These are phyloP conservation scores for Toxicodendron radicans DNA, from an alignment of 345 rosid species.

Conservation along the genomic window DNA sequence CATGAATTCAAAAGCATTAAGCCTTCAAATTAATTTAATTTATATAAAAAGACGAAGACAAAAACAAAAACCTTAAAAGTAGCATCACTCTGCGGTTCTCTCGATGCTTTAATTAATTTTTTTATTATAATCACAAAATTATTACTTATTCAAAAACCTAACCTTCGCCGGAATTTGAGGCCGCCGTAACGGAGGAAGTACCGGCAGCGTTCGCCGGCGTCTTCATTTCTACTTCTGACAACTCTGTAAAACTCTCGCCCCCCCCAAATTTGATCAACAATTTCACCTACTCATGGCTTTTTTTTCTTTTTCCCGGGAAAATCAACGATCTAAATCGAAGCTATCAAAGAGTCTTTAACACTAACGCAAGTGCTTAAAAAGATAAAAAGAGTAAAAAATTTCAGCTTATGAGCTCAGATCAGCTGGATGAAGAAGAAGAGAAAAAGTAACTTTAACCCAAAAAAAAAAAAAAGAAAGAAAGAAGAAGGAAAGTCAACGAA, in stretches of 20 bases:
- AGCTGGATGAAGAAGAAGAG: background rate
- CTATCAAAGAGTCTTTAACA: too few species aligned
- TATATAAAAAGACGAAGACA: conserved; percentile 9
- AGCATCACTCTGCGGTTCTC: conserved; percentile 16
- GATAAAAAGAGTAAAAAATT: background rate
- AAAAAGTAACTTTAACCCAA: background rate
- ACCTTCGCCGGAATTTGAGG: conserved; percentile 45
- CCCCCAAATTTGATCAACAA: background rate
- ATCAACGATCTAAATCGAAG: background rate
- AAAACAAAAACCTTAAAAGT: background rate
- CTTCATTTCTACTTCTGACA: conserved; percentile 35
- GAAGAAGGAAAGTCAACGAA: background rate
- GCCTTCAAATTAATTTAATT: background rate
- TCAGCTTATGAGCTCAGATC: conserved; percentile 24
- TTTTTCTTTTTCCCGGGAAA: background rate
- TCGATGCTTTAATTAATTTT: conserved; percentile 10
- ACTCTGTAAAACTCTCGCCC: background rate
- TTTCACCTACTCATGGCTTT: background rate
- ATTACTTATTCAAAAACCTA: background rate
- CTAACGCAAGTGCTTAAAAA: background rate
- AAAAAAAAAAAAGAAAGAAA: background rate
- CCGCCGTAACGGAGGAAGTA: conserved; percentile 22
- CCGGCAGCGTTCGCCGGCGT: conserved; percentile 40
- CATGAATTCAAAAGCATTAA: conserved; percentile 1
- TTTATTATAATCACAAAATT: background rate